Base-by-base conservation (phyloP, 75 land plant species). In the Pinus tabuliformis region DNA sequence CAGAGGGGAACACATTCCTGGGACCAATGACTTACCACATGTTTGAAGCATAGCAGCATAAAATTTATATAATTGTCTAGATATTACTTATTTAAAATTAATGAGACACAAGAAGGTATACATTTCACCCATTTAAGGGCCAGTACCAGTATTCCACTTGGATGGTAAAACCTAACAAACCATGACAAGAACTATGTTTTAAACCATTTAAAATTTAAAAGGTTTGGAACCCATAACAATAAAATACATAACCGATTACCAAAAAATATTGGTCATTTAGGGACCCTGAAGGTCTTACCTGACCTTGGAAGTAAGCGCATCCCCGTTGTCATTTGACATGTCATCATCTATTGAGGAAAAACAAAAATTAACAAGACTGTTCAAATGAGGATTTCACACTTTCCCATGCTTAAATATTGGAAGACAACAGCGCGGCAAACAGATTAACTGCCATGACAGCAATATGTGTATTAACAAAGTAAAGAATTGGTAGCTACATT, bases 261-360 rank as follows among this genome's bases (percentile, higher is more conserved):
- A 37, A 42, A 3, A 42, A 68, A 2, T 2, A n/a, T 42, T 6
- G 42, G 12, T 68, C 2, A 0, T n/a, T 24, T 5, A 42, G 21
- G 6, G 22, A 68, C n/a, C 49, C 6, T n/a, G 2, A 68, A 7
- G 2, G 7, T 2, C 11, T 42, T 68, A 68, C 71, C 52, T 74
- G 36, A 54, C 52, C 74, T 37, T 60, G 39, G 54, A 63, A 37
- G 52, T 42, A 71, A 62, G 28, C 8, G 42, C 49, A 28, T 68
- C 83, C 61, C 81, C 83, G 33, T 75, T 83, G 26, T 83, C 84
- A 61, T 74, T 76, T 39, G 84, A 75, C 26, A 75, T 73, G n/a
- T 52, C 59, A 56, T 74, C 71, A 58, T 59, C 22, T 76, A 5
- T 42, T 3, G 21, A 15, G 54, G 63, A 26, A 12, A 26, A 77